A percentile compares a stretch with the other conserved stretches of the same genome.
These are phyloP conservation scores for Rhododendron molle DNA, from an alignment of 148 eudicot species.

Conservation along the genomic window DNA sequence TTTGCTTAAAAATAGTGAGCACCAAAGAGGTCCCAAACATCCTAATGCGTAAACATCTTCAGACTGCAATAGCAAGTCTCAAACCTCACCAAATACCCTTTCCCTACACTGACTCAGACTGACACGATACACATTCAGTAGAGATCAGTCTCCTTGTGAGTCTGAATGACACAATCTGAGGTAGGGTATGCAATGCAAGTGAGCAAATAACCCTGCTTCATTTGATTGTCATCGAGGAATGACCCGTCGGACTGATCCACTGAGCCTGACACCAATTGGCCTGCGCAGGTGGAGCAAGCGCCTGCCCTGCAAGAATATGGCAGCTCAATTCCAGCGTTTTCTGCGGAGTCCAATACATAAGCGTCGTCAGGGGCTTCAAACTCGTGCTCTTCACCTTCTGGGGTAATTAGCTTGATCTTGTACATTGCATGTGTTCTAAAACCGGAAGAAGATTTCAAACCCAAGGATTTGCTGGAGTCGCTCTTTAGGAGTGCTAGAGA, in stretches of 20 bases:
- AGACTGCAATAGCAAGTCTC: background rate
- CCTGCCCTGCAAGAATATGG: slow-evolving; percentile 95
- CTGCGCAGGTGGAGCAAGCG: slow-evolving; percentile 87
- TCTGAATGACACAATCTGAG: slow-evolving; percentile 62
- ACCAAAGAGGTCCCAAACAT: background rate
- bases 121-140: slow-evolving; percentile 20
- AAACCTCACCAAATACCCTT: background rate
- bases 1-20: background rate
- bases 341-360: slow-evolving; percentile 77
- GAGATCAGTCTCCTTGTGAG: slow-evolving; percentile 69
- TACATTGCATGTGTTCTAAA: slow-evolving; percentile 42
- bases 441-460: slow-evolving; percentile 30
- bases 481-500: slow-evolving; percentile 33
- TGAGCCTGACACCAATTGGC: slow-evolving; percentile 42
- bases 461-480: slow-evolving; percentile 34
- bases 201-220: slow-evolving; percentile 59
- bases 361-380: slow-evolving; percentile 72
- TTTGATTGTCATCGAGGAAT: slow-evolving; percentile 71
- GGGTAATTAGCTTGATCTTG: slow-evolving; percentile 60
- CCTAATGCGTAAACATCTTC: background rate
- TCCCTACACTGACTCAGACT: background rate
- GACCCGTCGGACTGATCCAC: slow-evolving; percentile 94
- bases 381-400: slow-evolving; percentile 58
- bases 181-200: slow-evolving; percentile 76
- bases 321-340: slow-evolving; percentile 66